Percentiles rank a stretch among this genome's conserved stretches.
These are phyloP conservation scores for Quercus tomentella DNA, from an alignment of 331 rosid species.

Conservation along the genomic window DNA sequence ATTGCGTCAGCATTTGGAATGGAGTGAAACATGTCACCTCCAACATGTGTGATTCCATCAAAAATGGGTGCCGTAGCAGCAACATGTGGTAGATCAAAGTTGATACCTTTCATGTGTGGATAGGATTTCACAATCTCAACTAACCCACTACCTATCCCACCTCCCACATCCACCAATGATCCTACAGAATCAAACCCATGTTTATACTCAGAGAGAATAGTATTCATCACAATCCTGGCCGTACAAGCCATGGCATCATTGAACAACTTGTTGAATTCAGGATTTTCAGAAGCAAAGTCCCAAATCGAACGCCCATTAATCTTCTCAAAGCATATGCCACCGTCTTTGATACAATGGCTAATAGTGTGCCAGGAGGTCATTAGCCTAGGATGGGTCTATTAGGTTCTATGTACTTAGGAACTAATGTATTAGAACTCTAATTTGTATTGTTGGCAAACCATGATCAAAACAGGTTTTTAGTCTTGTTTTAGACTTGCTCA, in stretches of 20 bases:
- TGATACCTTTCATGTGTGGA: slow-evolving; percentile 43
- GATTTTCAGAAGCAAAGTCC: slow-evolving; percentile 29
- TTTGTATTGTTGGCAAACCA: too few relatives aligned
- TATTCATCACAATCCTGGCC: slow-evolving; percentile 17
- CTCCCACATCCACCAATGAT: slow-evolving; percentile 46
- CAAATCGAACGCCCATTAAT: slow-evolving; percentile 33
- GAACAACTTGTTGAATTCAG: slow-evolving; percentile 29
- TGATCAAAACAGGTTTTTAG: too few relatives aligned
- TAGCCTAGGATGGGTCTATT: slow-evolving; percentile 17
- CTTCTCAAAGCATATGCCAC: slow-evolving; percentile 22
- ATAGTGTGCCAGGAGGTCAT: slow-evolving; percentile 29
- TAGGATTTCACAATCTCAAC: slow-evolving; percentile 28
- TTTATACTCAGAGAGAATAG: slow-evolving; percentile 14
- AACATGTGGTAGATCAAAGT: slow-evolving; percentile 36
- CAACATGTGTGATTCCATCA: too few relatives aligned
- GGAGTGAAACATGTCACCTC: slow-evolving; percentile 21
- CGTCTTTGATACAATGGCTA: slow-evolving; percentile 25
- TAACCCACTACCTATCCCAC: slow-evolving; percentile 35
- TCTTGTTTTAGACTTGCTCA: too few relatives aligned
- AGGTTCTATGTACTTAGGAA: too few relatives aligned
- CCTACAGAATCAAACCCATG: slow-evolving; percentile 22
- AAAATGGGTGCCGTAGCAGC: too few relatives aligned
- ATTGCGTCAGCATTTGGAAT: slow-evolving; percentile 44
- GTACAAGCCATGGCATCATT: slow-evolving; percentile 38
- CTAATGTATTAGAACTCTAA: too few relatives aligned